Evolutionary conservation across 306 rosid species (phyloP).

Genomic region (Purshia tridentata): DNA sequence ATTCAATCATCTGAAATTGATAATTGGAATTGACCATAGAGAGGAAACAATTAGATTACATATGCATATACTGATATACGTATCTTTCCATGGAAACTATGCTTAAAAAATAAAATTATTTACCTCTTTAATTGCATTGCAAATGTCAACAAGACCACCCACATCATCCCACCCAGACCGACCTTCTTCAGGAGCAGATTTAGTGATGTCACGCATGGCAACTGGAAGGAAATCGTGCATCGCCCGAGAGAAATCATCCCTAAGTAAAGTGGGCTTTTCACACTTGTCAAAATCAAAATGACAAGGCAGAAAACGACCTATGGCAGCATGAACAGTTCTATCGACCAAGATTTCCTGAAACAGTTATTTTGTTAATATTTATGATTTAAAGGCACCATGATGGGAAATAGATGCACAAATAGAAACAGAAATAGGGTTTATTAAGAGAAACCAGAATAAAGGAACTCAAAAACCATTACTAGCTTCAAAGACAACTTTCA

Average conservation of each 20-base stretch:
- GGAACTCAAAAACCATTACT: too few relatives aligned
- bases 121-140: slow-evolving; percentile 83
- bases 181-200: slow-evolving; percentile 69
- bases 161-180: slow-evolving; percentile 97
- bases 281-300: slow-evolving; percentile 36
- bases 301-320: slow-evolving; percentile 63
- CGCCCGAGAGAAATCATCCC: slow-evolving; percentile 80
- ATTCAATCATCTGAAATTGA: slow-evolving; percentile 72
- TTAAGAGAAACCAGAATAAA: too few relatives aligned
- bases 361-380: background rate
- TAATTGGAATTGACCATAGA: slow-evolving; percentile 3
- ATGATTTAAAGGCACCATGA: background rate
- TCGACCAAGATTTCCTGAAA: slow-evolving; percentile 91
- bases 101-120: background rate
- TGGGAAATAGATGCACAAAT: too few relatives aligned
- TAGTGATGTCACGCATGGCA: slow-evolving; percentile 91
- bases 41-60: background rate
- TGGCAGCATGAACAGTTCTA: slow-evolving; percentile 89
- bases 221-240: slow-evolving; percentile 92
- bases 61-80: background rate
- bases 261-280: slow-evolving; percentile 58
- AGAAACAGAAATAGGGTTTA: too few relatives aligned
- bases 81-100: too few relatives aligned
- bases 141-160: slow-evolving; percentile 88
- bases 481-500: too few relatives aligned